These are phyloP conservation scores for Aspergillus brasiliensis DNA, from an alignment of 2,329 filamentous ascomycete species.

Conservation along the genomic window DNA sequence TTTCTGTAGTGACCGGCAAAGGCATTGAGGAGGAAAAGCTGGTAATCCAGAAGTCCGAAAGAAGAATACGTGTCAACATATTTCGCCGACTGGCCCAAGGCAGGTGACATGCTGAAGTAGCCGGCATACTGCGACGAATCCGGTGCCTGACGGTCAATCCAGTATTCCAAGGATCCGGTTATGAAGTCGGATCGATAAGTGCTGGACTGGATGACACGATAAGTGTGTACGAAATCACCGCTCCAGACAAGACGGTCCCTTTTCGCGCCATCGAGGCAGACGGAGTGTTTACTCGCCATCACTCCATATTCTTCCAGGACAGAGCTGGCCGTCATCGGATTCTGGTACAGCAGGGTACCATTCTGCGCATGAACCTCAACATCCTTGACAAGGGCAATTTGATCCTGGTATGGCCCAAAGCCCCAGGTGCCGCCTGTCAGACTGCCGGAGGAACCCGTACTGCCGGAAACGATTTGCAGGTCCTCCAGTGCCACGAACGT, in stretches of 20 bases:
- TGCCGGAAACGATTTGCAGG: background rate
- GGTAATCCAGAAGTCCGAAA: slow-evolving; percentile 22
- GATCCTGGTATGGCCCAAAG: slow-evolving; percentile 24
- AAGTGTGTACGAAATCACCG: slow-evolving; percentile 23
- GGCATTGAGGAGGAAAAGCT: slow-evolving; percentile 20
- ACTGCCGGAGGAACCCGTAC: background rate
- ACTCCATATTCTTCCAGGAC: slow-evolving; percentile 20
- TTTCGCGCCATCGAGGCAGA: slow-evolving; percentile 57
- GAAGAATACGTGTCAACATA: slow-evolving; percentile 8
- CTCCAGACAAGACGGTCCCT: slow-evolving; percentile 52
- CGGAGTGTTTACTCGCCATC: slow-evolving; percentile 28
- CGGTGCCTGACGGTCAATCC: slow-evolving; percentile 14
- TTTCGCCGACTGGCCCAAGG: slow-evolving; percentile 17
- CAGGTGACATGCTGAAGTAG: slow-evolving; percentile 13
- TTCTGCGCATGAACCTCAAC: slow-evolving; percentile 17
- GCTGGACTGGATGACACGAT: slow-evolving; percentile 18
- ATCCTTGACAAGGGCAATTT: slow-evolving; percentile 17
- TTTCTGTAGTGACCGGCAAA: slow-evolving; percentile 35
- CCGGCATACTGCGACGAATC: slow-evolving; percentile 11
- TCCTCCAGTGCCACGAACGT: background rate
- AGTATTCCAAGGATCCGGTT: slow-evolving; percentile 15
- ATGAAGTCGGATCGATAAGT: slow-evolving; percentile 17
- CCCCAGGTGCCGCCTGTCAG: slow-evolving; percentile 8
- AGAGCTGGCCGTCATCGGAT: slow-evolving; percentile 7
- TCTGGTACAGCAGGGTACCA: slow-evolving; percentile 17